Conservation (phyloP, 805 yeast genomes). For the Metschnikowia drakensbergensis region DNA sequence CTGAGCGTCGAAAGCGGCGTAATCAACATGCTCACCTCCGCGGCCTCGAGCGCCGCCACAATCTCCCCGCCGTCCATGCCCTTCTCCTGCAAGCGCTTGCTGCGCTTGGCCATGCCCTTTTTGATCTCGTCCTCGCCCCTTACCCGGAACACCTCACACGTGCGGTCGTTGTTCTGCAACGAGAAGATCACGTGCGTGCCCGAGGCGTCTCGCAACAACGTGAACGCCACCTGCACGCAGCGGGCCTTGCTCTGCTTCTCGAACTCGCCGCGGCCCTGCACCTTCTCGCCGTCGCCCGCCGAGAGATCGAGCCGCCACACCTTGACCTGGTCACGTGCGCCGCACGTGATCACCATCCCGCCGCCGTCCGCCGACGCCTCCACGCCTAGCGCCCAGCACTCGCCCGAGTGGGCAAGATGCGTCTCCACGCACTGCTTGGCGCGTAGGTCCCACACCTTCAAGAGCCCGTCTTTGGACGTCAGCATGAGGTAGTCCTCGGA, state of each 20-base stretch:
- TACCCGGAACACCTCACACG: slow-evolving; percentile 74
- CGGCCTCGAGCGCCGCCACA: slow-evolving; percentile 35
- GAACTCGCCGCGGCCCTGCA: slow-evolving; percentile 55
- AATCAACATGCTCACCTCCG: slow-evolving; percentile 54
- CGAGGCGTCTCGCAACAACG: slow-evolving; percentile 23
- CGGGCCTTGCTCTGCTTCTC: slow-evolving; percentile 76
- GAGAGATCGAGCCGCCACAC: slow-evolving; percentile 71
- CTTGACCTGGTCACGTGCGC: slow-evolving; percentile 77
- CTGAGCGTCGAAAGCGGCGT: slow-evolving; percentile 69
- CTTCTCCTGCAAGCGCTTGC: slow-evolving; percentile 71
- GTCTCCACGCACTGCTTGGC: slow-evolving; percentile 91
- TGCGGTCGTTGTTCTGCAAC: slow-evolving; percentile 75
- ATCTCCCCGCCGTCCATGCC: slow-evolving; percentile 61
- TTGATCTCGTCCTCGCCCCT: slow-evolving; percentile 73
- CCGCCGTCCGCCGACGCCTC: slow-evolving; percentile 26
- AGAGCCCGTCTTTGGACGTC: slow-evolving; percentile 82
- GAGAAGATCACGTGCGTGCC: slow-evolving; percentile 50
- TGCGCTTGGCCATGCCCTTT: slow-evolving; percentile 73
- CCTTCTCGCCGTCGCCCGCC: slow-evolving; percentile 47
- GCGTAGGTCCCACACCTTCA: slow-evolving; percentile 91
- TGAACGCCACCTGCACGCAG: slow-evolving; percentile 58
- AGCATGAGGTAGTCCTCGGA: slow-evolving; percentile 70
- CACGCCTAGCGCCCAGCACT: slow-evolving; percentile 81
- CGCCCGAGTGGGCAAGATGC: slow-evolving; percentile 88
- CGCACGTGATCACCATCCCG: slow-evolving; percentile 60